Percentiles rank a stretch among this genome's conserved stretches.
These are phyloP conservation scores for Exophiala spinifera DNA, from an alignment of 2,329 filamentous ascomycete species.

Conservation along the genomic window DNA sequence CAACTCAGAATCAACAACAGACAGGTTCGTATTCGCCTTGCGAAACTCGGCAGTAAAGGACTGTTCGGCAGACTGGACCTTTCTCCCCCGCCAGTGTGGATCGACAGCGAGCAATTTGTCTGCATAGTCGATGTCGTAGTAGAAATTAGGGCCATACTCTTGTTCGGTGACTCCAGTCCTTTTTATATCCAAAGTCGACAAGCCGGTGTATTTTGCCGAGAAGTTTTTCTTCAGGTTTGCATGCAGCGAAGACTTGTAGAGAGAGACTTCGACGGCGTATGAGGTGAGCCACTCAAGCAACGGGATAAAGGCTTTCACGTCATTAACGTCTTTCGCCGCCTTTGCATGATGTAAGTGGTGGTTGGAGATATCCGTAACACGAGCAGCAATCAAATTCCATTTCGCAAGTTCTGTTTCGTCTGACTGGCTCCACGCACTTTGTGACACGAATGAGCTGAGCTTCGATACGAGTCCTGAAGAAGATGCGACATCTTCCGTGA, in stretches of 20 bases:
- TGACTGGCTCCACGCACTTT: constrained; percentile 55
- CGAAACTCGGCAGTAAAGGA: constrained; percentile 74
- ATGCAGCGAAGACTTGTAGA: constrained; percentile 86
- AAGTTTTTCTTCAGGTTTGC: constrained; percentile 83
- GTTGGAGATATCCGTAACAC: constrained; percentile 81
- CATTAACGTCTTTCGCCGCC: constrained; percentile 65
- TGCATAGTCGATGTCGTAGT: constrained; percentile 76
- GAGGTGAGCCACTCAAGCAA: constrained; percentile 77
- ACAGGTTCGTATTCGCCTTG: constrained; percentile 84
- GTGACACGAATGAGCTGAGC: constrained; percentile 67
- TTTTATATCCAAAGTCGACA: constrained; percentile 75
- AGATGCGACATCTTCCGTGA: constrained; percentile 73
- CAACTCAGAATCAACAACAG: constrained; percentile 82
- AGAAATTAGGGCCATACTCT: constrained; percentile 72
- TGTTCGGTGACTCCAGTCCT: constrained; percentile 64
- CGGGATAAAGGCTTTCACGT: constrained; percentile 68
- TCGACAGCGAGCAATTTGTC: constrained; percentile 74
- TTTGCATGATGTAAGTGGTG: constrained; percentile 87
- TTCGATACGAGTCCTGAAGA: constrained; percentile 70
- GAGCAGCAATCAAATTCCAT: constrained; percentile 70
- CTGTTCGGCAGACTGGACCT: constrained; percentile 8
- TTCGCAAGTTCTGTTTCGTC: constrained; percentile 47
- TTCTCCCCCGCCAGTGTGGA: constrained; percentile 69
- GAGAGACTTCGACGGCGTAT: constrained; percentile 72
- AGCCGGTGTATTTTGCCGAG: constrained; percentile 69